Base-by-base conservation (phyloP, 352 stramenopile species). In the Elongisporangium prolatum region DNA sequence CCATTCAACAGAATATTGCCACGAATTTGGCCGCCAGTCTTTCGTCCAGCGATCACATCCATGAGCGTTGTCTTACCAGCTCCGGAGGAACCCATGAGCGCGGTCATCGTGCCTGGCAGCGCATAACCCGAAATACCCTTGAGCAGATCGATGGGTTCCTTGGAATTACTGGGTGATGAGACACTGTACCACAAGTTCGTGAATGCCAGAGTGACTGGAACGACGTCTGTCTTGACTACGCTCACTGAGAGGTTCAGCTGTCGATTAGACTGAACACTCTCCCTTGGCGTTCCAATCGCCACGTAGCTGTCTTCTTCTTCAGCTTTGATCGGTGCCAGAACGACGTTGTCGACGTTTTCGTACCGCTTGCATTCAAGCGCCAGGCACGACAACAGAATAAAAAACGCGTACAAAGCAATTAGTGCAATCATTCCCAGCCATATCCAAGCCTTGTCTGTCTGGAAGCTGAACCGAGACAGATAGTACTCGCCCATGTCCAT, bases 21-120 rank as follows among this genome's bases (percentile, higher is more conserved):
- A 6, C 59, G 64, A 37, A 75, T 67, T 13, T 72, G n/a, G n/a
- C n/a, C n/a, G n/a, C n/a, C n/a, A n/a, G n/a, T n/a, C n/a, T n/a
- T n/a, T n/a, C n/a, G n/a, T 40, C 93, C 67, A 22, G 92, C 87
- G 53, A 98, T 89, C 3, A 98, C 89, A 69, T 98, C 89, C 62
- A 97, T 87, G 14, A 98, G 69, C 0, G 93, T 98, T 13, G 91
- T 97, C 63, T 98, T 97, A 1, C 91, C 89, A 28, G 85, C 80
- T 44, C 84, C 82, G 4, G 67, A 72, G 0, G 74, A 60, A 16
- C 80, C 80, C 73, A 89, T 88, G 14, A 91, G 59, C 5, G 80
- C 77, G n/a, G 72, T 77, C 59, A 90, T 83, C 47, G n/a, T n/a
- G n/a, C n/a, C n/a, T n/a, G n/a, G n/a, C n/a, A n/a, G n/a, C n/a